Conservation (phyloP, 1,139 yeast genomes). For the Cylindricascospora bacillispora region DNA sequence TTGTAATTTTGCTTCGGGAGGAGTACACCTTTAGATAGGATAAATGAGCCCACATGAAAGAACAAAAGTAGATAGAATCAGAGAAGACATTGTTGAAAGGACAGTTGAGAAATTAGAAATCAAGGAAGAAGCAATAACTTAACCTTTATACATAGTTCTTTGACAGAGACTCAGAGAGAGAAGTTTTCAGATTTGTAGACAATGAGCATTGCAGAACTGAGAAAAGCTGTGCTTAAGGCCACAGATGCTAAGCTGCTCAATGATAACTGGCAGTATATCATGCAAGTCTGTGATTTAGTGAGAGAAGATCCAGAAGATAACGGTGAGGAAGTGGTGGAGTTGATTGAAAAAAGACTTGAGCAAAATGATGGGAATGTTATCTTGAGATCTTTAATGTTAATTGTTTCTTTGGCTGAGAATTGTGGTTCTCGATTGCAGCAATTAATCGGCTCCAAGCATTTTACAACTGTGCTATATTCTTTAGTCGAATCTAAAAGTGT, state of each 20-base stretch:
- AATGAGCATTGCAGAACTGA: conserved; percentile 5
- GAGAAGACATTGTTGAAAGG: too few relatives aligned
- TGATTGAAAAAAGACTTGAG: conserved; percentile 40
- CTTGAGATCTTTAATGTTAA: conserved; percentile 54
- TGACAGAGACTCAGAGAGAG: too few relatives aligned
- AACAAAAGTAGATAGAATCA: too few relatives aligned
- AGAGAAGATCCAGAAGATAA: conserved; percentile 58
- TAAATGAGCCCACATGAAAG: too few relatives aligned
- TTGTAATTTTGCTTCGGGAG: too few relatives aligned
- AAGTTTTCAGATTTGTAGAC: too few relatives aligned
- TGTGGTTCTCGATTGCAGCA: conserved; percentile 84
- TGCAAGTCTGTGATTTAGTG: conserved; percentile 76
- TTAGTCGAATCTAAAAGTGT: conserved; percentile 44
- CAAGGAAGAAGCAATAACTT: too few relatives aligned
- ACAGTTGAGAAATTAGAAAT: too few relatives aligned
- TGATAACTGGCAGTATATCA: conserved; percentile 76
- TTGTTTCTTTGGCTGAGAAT: conserved; percentile 76
- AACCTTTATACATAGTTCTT: too few relatives aligned
- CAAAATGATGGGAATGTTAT: conserved; percentile 71
- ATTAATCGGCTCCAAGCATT: conserved; percentile 60
- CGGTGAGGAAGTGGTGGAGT: conserved; percentile 21
- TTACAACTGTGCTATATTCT: conserved; percentile 44
- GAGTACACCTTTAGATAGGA: too few relatives aligned
- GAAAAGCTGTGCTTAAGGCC: conserved; percentile 36
- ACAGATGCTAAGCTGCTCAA: conserved; percentile 70